These are phyloP conservation scores for Crithidia thermophila DNA, from an alignment of 208 protist species.

Conservation along the genomic window DNA sequence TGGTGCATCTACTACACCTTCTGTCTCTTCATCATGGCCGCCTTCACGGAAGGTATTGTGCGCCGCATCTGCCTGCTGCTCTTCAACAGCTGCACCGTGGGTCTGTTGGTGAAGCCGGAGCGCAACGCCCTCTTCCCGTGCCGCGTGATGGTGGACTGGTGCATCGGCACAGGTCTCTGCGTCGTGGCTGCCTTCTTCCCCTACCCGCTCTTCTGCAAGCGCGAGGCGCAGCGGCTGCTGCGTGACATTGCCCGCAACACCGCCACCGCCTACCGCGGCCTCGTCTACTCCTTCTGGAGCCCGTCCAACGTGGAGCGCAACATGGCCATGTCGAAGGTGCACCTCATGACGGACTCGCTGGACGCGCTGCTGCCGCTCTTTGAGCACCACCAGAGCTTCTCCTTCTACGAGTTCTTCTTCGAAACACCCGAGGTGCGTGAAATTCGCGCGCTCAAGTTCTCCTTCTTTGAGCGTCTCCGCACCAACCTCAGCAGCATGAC, in stretches of 20 bases:
- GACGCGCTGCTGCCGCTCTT: slow-evolving; percentile 65
- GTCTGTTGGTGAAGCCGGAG: slow-evolving; percentile 48
- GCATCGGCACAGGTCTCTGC: slow-evolving; percentile 77
- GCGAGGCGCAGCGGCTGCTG: slow-evolving; percentile 54
- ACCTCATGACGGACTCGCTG: slow-evolving; percentile 65
- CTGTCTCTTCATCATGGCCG: slow-evolving; percentile 80
- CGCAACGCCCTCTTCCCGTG: slow-evolving; percentile 54
- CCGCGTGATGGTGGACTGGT: slow-evolving; percentile 88
- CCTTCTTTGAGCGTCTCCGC: slow-evolving; percentile 68
- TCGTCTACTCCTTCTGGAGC: slow-evolving; percentile 88
- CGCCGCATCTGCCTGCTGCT: slow-evolving; percentile 86
- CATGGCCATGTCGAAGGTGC: slow-evolving; percentile 86
- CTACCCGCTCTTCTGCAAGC: slow-evolving; percentile 80
- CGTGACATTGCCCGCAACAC: slow-evolving; percentile 62
- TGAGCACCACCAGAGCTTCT: slow-evolving; percentile 66
- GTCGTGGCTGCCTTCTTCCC: slow-evolving; percentile 74
- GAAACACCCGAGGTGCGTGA: slow-evolving; percentile 68
- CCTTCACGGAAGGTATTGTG: slow-evolving; percentile 72
- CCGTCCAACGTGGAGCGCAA: slow-evolving; percentile 83
- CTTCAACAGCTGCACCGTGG: slow-evolving; percentile 86
- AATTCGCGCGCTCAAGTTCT: slow-evolving; percentile 63
- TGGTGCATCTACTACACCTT: slow-evolving; percentile 84
- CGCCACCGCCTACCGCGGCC: slow-evolving; percentile 66
- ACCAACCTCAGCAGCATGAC: slow-evolving; percentile 82
- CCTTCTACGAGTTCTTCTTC: slow-evolving; percentile 86